Evolutionary conservation across 73 alveolate genomes (phyloP).

Genomic region (Symbiodinium natans): DNA sequence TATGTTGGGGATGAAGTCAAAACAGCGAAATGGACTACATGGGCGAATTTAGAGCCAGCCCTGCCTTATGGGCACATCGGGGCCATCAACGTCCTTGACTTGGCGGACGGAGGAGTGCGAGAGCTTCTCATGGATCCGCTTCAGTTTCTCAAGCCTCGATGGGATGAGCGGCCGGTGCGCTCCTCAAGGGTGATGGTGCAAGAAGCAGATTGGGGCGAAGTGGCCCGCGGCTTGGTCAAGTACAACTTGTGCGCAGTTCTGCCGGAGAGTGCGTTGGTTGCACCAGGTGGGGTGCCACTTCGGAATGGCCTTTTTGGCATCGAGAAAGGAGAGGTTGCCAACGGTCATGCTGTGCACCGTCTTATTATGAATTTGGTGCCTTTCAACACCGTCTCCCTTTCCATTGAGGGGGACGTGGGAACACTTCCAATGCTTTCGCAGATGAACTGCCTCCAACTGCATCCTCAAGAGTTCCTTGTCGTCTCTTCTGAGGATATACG

Average conservation of each 20-base stretch:
- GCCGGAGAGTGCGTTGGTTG: not conserved
- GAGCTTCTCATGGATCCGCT: not conserved
- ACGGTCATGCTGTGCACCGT: not conserved
- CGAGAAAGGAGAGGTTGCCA: not conserved
- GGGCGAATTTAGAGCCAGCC: not conserved
- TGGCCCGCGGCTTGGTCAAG: not conserved
- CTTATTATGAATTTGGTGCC: conserved; percentile 21
- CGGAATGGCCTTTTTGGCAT: conserved; percentile 6
- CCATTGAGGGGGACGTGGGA: not conserved
- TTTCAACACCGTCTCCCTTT: not conserved
- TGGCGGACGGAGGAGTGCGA: not conserved
- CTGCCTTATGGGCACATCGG: not conserved
- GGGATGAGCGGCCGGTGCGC: no score
- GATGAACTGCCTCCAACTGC: not conserved
- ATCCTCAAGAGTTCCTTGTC: not conserved
- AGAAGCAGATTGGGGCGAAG: not conserved
- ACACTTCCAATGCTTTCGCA: not conserved
- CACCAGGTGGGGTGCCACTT: not conserved
- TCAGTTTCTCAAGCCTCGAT: not conserved
- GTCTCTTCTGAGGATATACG: conserved; percentile 3
- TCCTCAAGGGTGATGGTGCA: conserved; percentile 8
- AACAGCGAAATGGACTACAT: not conserved
- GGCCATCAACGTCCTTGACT: not conserved
- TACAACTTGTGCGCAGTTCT: not conserved
- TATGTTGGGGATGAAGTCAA: conserved; percentile 11